Evolutionary conservation across 1,139 yeast genomes (phyloP).

Genomic region (Blastobotrys buckinghamii): DNA sequence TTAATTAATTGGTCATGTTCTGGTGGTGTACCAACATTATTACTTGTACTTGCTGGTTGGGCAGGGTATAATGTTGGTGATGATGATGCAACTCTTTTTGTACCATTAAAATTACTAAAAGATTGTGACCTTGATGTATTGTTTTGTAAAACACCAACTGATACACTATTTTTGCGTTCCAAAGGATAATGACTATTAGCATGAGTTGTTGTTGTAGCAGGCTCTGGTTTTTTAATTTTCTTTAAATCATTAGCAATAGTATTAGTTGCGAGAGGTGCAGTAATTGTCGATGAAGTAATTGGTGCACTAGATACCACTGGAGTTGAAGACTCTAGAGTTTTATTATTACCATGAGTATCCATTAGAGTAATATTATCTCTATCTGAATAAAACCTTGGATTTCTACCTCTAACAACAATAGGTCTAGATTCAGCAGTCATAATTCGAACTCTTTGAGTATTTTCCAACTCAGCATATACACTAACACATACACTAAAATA

Average conservation of each 20-base stretch:
- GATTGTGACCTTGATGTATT: background rate
- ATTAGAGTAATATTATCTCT: slow-evolving; percentile 41
- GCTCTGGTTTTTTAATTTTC: background rate
- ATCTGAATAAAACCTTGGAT: slow-evolving; percentile 57
- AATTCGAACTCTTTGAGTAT: slow-evolving; percentile 26
- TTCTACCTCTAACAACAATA: slow-evolving; percentile 59
- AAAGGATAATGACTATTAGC: background rate
- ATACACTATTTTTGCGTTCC: background rate
- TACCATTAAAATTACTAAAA: background rate
- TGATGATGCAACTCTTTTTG: background rate
- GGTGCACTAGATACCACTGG: too few relatives aligned
- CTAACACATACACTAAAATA: slow-evolving; percentile 47
- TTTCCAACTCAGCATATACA: slow-evolving; percentile 36
- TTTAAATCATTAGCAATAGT: background rate
- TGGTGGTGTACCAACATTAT: background rate
- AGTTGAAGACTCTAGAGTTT: too few relatives aligned
- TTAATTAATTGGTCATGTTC: slow-evolving; percentile 10
- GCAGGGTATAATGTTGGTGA: background rate
- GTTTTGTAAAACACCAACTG: background rate
- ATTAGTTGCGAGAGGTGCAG: background rate
- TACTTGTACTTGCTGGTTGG: background rate
- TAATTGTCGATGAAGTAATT: background rate
- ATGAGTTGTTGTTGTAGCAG: background rate
- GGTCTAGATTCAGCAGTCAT: slow-evolving; percentile 38
- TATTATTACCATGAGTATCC: slow-evolving; percentile 13